These are phyloP conservation scores for Amanita pseudoporphyria DNA, from an alignment of 768 basidiomycete species.

Conservation along the genomic window DNA sequence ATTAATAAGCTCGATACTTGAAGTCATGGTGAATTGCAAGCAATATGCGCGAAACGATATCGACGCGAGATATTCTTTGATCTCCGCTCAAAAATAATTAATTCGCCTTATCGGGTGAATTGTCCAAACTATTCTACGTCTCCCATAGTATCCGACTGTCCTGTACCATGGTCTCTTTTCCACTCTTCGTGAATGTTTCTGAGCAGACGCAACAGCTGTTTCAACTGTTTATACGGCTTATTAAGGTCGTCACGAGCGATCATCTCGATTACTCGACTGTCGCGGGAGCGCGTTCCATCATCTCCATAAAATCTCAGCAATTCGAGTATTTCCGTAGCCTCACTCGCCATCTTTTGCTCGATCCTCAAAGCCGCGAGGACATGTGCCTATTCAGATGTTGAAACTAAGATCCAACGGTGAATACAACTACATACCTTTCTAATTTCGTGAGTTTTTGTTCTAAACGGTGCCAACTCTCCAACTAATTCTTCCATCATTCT, in stretches of 20 bases:
- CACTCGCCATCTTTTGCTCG: slow-evolving; percentile 31
- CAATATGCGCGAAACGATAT: neutral
- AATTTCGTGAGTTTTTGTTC: slow-evolving; percentile 24
- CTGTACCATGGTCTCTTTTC: slow-evolving; percentile 21
- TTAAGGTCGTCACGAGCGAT: slow-evolving; percentile 31
- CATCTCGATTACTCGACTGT: slow-evolving; percentile 40
- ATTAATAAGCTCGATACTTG: slow-evolving; percentile 91
- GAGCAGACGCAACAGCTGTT: slow-evolving; percentile 38
- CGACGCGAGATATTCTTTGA: neutral
- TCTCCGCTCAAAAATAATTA: slow-evolving; percentile 7
- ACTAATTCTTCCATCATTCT: slow-evolving; percentile 35
- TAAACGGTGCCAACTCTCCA: slow-evolving; percentile 32
- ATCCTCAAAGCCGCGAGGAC: slow-evolving; percentile 43
- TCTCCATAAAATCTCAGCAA: slow-evolving; percentile 51
- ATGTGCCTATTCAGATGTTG: slow-evolving; percentile 30
- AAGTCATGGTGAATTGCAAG: slow-evolving; percentile 35
- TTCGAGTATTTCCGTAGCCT: slow-evolving; percentile 39
- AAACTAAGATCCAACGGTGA: neutral
- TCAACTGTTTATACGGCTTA: slow-evolving; percentile 33
- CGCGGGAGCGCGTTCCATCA: slow-evolving; percentile 36
- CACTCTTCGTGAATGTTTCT: slow-evolving; percentile 37
- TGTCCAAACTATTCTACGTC: neutral
- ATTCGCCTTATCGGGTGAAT: slow-evolving; percentile 1
- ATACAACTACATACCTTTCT: slow-evolving; percentile 29
- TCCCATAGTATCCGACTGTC: neutral